Evolutionary conservation across 2,329 filamentous ascomycete genomes (phyloP).

Genomic region (Penicillium brevicompactum): DNA sequence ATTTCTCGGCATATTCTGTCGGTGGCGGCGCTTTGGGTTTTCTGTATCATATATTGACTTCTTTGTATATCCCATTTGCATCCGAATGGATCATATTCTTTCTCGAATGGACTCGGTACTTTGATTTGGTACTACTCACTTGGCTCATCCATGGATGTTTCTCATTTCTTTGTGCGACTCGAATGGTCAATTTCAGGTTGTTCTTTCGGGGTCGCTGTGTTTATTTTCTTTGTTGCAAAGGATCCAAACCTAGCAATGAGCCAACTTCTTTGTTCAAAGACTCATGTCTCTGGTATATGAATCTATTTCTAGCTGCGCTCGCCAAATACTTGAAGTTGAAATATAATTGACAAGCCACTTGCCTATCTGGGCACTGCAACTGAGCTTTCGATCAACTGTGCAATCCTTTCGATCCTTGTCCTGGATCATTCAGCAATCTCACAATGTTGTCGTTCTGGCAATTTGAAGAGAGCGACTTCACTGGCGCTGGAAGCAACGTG

Average conservation of each 20-base stretch:
- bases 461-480: background rate
- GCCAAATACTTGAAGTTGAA: background rate
- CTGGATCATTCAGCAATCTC: background rate
- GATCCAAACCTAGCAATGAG: background rate
- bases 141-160: background rate
- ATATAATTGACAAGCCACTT: background rate
- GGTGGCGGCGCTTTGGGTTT: constrained; percentile 10
- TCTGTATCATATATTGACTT: constrained; percentile 19
- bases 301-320: background rate
- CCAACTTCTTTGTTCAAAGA: background rate
- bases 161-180: background rate
- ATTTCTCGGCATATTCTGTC: constrained; percentile 25
- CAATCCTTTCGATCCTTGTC: background rate
- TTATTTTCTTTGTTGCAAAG: background rate
- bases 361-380: background rate
- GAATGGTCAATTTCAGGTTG: background rate
- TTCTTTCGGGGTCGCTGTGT: background rate
- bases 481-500: background rate
- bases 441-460: background rate
- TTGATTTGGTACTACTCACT: too few relatives aligned
- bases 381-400: background rate
- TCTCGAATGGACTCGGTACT: background rate
- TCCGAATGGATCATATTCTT: background rate
- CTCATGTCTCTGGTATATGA: background rate
- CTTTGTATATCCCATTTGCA: background rate